phyloP scores from a whole-genome alignment of 495 filamentous ascomycete species.

The Tuber indicum region DNA sequence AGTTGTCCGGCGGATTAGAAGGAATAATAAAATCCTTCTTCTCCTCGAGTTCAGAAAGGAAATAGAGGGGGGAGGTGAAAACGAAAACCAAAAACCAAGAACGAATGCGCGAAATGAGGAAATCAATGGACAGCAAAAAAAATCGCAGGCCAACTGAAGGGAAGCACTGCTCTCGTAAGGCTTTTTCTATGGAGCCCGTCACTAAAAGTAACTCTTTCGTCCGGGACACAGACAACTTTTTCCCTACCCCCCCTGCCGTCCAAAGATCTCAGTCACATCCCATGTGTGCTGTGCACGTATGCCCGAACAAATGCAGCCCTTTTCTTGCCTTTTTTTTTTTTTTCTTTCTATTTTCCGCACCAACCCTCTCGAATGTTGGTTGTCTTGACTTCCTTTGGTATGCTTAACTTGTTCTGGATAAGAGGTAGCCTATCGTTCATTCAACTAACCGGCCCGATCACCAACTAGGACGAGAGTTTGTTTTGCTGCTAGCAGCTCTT shows the following conservation, averaged over 20 bases:
- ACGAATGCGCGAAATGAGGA: background rate
- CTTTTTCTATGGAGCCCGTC: background rate
- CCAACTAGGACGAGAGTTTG: background rate
- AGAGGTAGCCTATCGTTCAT: conserved; percentile 17
- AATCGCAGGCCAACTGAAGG: background rate
- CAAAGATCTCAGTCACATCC: conserved; percentile 4
- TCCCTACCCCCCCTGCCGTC: background rate
- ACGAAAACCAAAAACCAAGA: background rate
- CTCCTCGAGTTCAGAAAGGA: background rate
- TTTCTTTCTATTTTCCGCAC: conserved; percentile 25
- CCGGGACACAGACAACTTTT: background rate
- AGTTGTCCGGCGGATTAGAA: background rate
- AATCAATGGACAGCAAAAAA: background rate
- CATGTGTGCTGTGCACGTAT: conserved; percentile 3
- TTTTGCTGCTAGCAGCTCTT: background rate
- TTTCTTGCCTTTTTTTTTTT: conserved; percentile 16
- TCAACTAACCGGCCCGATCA: conserved; percentile 20
- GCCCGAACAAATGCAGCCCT: background rate
- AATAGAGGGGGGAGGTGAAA: background rate
- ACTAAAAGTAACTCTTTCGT: background rate
- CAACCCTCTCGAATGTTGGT: conserved; percentile 29
- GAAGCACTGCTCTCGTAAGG: background rate
- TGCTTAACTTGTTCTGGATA: conserved; percentile 19
- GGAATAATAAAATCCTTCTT: background rate
- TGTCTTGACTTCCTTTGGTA: conserved; percentile 26